Evolutionary conservation across 257 asterid genomes (phyloP).

Genomic region (Lycium barbarum): DNA sequence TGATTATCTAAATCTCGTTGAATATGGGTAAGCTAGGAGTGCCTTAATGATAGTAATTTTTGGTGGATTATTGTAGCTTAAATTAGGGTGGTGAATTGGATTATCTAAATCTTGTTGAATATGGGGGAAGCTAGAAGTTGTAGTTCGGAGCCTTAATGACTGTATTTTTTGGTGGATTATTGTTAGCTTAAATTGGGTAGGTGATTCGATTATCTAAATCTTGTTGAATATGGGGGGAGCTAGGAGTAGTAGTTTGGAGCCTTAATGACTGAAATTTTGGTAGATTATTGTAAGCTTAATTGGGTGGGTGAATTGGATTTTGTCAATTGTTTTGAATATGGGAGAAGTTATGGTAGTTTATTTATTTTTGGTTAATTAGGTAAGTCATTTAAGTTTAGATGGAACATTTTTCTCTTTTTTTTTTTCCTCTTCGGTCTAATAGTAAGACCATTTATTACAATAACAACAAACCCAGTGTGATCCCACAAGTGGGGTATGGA

Average conservation of each 20-base stretch:
- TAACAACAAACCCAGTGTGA: no score
- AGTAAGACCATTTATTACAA: not conserved
- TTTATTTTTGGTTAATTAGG: conserved; percentile 16
- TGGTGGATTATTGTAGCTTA: not conserved
- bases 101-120: not conserved
- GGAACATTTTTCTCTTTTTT: not conserved
- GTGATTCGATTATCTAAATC: not conserved
- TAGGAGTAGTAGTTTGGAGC: not conserved
- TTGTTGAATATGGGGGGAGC: not conserved
- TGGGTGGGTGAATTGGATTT: not conserved
- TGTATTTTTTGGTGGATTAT: no score
- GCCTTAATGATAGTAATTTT: not conserved
- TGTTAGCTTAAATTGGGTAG: not conserved
- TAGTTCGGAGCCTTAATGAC: not conserved
- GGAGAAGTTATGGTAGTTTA: not conserved
- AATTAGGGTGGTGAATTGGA: not conserved
- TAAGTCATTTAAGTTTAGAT: not conserved
- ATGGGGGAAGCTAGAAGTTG: not conserved
- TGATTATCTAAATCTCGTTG: no score
- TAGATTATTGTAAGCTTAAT: not conserved
- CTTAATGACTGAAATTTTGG: no score
- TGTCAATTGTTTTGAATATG: no score
- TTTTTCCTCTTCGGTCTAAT: not conserved
- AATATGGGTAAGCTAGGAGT: not conserved
- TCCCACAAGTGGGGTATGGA: no score